Base-by-base conservation (phyloP, 179 eudicot species). In the Drosera spatulata region DNA sequence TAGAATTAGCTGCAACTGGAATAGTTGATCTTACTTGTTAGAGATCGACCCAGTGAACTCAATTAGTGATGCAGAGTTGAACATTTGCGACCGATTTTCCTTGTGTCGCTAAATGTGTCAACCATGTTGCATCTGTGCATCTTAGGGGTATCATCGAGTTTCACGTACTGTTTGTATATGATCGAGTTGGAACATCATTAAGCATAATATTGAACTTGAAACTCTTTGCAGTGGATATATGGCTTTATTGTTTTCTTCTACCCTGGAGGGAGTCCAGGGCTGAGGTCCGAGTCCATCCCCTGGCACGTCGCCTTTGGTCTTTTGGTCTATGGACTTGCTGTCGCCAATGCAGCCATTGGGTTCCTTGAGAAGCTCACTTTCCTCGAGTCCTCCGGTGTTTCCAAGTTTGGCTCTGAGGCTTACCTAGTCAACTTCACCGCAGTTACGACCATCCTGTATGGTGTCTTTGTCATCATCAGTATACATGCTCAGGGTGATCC, bases 341-440 rank as follows among this genome's bases (percentile, higher is more conserved):
- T 93, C 59, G 85, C 74, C 61, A 93, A 69, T 14, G 90, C 99
- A 2, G 69, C 83, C 4, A 51, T 93, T 7, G 99, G 99, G 38
- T 89, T 73, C 69, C 79, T 93, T 4, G 99, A 93, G 78, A 93
- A 93, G 83, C 86, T 93, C 13, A 93, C 99, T 3, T 93, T 93
- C 77, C 86, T 93, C 6, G 75, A 93, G 66, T 73, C 11, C 61
- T 51, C 67, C 2, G 99, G 95, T 41, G 53, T 84, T 0, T 76
- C 74, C 2, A 93, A 93, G 62, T 86, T 77, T 33, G 87, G 97
- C 6, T 8, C 97, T 0, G 97, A 93, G 76, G 99, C 97, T 7
- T 84, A 71, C 64, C 81, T 93, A 2, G 93, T 93, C 63, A 93
- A 93, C 75, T 93, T 86, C 74, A 86, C 95, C 10, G 99, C 93